Evolutionary conservation across 2,329 filamentous ascomycete species (phyloP).

Genomic region (Plenodomus biglobosus): DNA sequence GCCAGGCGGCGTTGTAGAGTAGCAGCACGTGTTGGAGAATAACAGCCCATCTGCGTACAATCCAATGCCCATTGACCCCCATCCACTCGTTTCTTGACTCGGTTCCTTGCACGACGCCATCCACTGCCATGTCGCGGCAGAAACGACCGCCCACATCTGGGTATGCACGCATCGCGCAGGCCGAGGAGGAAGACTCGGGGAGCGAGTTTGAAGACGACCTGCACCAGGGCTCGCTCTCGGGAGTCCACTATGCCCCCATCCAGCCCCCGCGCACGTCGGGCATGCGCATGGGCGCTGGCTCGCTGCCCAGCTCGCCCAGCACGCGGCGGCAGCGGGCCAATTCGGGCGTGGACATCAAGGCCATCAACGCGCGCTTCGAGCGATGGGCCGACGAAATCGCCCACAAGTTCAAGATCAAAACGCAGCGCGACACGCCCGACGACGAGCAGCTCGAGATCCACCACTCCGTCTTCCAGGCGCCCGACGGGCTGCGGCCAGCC

Average conservation of each 20-base stretch:
- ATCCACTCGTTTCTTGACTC: slow-evolving; percentile 3
- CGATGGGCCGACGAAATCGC: slow-evolving; percentile 98
- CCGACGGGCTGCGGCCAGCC: slow-evolving; percentile 80
- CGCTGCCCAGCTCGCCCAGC: slow-evolving; percentile 36
- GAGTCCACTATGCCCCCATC: slow-evolving; percentile 50
- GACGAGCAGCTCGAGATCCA: slow-evolving; percentile 93
- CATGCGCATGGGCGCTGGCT: slow-evolving; percentile 45
- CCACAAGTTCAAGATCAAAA: slow-evolving; percentile 88
- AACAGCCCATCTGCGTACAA: not conserved
- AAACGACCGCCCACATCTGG: slow-evolving; percentile 51
- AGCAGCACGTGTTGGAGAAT: slow-evolving; percentile 9
- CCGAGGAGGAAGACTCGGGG: slow-evolving; percentile 50
- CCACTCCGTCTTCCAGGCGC: slow-evolving; percentile 93
- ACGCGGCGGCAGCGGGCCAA: slow-evolving; percentile 66
- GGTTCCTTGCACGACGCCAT: not conserved
- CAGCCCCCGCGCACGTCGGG: slow-evolving; percentile 48
- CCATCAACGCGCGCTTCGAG: slow-evolving; percentile 93
- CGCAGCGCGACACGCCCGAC: slow-evolving; percentile 69
- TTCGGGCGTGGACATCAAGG: slow-evolving; percentile 94
- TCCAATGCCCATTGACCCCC: slow-evolving; percentile 3
- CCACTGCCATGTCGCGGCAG: slow-evolving; percentile 32
- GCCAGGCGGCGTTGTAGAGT: slow-evolving; percentile 4
- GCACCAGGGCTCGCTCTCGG: slow-evolving; percentile 42
- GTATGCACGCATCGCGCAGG: slow-evolving; percentile 56
- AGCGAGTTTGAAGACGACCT: slow-evolving; percentile 47